Percentiles rank a stretch among this genome's conserved stretches.
phyloP scores from a whole-genome alignment of 2,329 filamentous ascomycete species.

The Aspergillus quadricinctus region DNA sequence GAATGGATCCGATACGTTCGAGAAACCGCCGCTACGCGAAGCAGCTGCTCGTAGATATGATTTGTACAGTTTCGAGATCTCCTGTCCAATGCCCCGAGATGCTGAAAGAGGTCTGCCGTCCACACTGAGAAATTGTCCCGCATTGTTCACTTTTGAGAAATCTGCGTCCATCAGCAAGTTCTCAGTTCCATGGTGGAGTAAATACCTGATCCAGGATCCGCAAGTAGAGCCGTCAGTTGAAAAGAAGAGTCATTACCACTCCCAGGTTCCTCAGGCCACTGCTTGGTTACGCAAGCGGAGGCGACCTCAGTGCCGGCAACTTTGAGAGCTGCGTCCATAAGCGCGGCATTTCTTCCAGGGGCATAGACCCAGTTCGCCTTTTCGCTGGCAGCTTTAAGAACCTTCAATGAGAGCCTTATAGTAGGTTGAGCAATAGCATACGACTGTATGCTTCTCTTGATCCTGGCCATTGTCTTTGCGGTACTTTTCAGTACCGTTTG shows the following conservation, averaged over 20 bases:
- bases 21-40: constrained; percentile 14
- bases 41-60: constrained; percentile 41
- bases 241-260: constrained; percentile 27
- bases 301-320: constrained; percentile 52
- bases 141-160: constrained; percentile 28
- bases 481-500: constrained; percentile 51
- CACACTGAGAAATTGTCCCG: constrained; percentile 52
- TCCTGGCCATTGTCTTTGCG: constrained; percentile 46
- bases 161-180: constrained; percentile 30
- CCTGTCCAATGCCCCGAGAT: constrained; percentile 48
- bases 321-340: constrained; percentile 54
- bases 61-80: constrained; percentile 50
- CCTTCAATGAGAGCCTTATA: constrained; percentile 52
- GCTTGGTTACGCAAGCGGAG: constrained; percentile 43
- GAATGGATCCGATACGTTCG: constrained; percentile 49
- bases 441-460: constrained; percentile 52
- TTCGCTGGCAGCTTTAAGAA: constrained; percentile 58
- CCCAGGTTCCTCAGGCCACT: constrained; percentile 10
- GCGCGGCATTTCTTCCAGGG: constrained; percentile 44
- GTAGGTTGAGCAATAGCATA: constrained; percentile 58
- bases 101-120: constrained; percentile 54
- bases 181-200: background rate
- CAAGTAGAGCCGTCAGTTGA: constrained; percentile 47
- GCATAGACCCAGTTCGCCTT: constrained; percentile 59
- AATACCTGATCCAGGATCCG: constrained; percentile 40